phyloP scores from a whole-genome alignment of 164 flowering plant genomes.

The Taxillus chinensis region DNA sequence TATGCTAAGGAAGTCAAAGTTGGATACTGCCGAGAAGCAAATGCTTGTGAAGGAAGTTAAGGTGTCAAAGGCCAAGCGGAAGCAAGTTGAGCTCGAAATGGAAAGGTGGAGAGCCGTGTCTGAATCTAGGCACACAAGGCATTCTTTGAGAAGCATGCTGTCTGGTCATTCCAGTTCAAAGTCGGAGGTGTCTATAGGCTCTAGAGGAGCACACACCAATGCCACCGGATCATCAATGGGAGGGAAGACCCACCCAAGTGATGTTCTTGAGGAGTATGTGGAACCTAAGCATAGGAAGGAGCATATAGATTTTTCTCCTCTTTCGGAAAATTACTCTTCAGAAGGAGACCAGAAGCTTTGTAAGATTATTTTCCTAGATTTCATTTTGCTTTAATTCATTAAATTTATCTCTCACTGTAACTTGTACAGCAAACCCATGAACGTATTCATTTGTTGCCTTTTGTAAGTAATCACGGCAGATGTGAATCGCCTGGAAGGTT shows the following conservation, averaged over 20 bases:
- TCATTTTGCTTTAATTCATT: background rate
- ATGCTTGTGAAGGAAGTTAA: conserved; percentile 66
- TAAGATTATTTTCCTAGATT: conserved; percentile 21
- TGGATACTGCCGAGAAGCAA: conserved; percentile 66
- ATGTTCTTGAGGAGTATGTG: conserved; percentile 8
- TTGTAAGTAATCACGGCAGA: conserved; percentile 25
- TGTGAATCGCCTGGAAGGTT: conserved; percentile 38
- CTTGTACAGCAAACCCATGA: no score
- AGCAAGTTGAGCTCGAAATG: conserved; percentile 56
- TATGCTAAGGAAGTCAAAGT: conserved; percentile 72
- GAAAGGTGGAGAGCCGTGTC: conserved; percentile 41
- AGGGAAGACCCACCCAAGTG: conserved; percentile 11
- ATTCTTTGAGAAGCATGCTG: conserved; percentile 42
- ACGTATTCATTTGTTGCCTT: background rate
- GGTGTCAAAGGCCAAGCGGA: conserved; percentile 53
- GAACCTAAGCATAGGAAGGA: conserved; percentile 11
- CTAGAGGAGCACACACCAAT: conserved; percentile 12
- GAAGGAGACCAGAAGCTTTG: conserved; percentile 30
- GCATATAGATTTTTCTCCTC: conserved; percentile 9
- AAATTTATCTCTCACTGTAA: background rate
- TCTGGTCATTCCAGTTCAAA: conserved; percentile 22
- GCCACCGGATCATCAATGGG: conserved; percentile 19
- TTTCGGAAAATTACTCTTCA: conserved; percentile 17
- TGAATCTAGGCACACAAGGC: conserved; percentile 40
- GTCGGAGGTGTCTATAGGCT: conserved; percentile 20